Percentiles rank a stretch among this genome's conserved stretches.
Conservation (phyloP, 176 grass and related monocot species). For the Calamus simplicifolius region DNA sequence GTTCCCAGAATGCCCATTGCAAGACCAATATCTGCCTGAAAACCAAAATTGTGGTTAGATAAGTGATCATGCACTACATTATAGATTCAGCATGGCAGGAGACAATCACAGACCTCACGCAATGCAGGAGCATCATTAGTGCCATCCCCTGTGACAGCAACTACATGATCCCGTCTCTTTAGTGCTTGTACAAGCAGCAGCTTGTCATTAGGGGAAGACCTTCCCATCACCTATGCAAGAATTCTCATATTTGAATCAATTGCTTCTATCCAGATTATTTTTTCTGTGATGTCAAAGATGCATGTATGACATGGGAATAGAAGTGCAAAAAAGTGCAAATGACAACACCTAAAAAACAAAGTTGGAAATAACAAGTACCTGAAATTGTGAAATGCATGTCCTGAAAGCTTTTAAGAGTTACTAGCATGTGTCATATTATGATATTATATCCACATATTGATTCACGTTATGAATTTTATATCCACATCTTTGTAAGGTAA, state of each 20-base stretch:
- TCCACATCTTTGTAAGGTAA: too few species aligned
- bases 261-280: neutral
- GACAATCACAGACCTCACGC: slow-evolving; percentile 56
- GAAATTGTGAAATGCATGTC: too few species aligned
- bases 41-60: slow-evolving; percentile 11
- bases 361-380: too few species aligned
- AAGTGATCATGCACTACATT: neutral
- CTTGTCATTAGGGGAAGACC: slow-evolving; percentile 93
- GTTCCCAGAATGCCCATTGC: slow-evolving; percentile 98
- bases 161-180: slow-evolving; percentile 60
- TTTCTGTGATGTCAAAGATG: neutral
- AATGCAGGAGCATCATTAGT: slow-evolving; percentile 95
- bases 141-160: slow-evolving; percentile 96
- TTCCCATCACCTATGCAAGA: slow-evolving; percentile 71
- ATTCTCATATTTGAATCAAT: neutral
- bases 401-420: too few species aligned
- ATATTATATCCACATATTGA: too few species aligned
- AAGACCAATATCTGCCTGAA: slow-evolving; percentile 95
- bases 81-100: neutral
- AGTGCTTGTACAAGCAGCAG: slow-evolving; percentile 80
- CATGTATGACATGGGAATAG: too few species aligned
- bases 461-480: too few species aligned
- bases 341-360: too few species aligned
- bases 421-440: too few species aligned
- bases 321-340: too few species aligned